Percentiles rank a stretch among this genome's conserved stretches.
phyloP scores from a whole-genome alignment of 1,284 basidiomycete genomes.

The Apiotrichum gamsii region DNA sequence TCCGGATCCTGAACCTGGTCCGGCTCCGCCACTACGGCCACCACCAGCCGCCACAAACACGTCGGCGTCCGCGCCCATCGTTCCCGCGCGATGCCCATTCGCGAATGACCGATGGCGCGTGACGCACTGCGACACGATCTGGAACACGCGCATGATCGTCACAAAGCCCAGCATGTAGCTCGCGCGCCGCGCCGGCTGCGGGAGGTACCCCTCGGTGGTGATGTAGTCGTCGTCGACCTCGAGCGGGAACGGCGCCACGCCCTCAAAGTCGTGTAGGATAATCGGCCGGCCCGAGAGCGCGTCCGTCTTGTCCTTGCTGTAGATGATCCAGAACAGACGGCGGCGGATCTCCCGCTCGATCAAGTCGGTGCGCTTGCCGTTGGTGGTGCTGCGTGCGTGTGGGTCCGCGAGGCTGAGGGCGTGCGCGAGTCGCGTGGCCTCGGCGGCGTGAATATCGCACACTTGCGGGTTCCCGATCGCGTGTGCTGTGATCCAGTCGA shows the following conservation, averaged over 20 bases:
- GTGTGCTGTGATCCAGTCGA: constrained; percentile 23
- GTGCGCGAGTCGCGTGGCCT: constrained; percentile 20
- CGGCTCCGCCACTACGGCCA: no score
- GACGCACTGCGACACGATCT: constrained; percentile 24
- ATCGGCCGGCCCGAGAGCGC: constrained; percentile 23
- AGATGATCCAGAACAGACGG: constrained; percentile 28
- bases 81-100: not conserved
- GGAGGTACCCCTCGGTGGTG: constrained; percentile 11
- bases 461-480: constrained; percentile 16
- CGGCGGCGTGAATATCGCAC: constrained; percentile 15
- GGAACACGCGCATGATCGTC: constrained; percentile 22
- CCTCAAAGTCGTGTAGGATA: constrained; percentile 24
- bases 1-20: no score
- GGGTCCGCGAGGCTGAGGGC: constrained; percentile 16
- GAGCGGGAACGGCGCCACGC: constrained; percentile 23
- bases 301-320: constrained; percentile 29
- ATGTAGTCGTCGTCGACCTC: constrained; percentile 34
- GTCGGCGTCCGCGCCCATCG: not conserved
- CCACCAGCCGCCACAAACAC: not conserved
- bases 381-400: constrained; percentile 1
- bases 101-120: constrained; percentile 23
- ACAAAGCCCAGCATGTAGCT: constrained; percentile 27
- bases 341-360: constrained; percentile 21
- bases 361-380: not conserved
- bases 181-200: constrained; percentile 9